These are phyloP conservation scores for Botrytis cinerea DNA, from an alignment of 2,329 filamentous ascomycete genomes.

Conservation along the genomic window DNA sequence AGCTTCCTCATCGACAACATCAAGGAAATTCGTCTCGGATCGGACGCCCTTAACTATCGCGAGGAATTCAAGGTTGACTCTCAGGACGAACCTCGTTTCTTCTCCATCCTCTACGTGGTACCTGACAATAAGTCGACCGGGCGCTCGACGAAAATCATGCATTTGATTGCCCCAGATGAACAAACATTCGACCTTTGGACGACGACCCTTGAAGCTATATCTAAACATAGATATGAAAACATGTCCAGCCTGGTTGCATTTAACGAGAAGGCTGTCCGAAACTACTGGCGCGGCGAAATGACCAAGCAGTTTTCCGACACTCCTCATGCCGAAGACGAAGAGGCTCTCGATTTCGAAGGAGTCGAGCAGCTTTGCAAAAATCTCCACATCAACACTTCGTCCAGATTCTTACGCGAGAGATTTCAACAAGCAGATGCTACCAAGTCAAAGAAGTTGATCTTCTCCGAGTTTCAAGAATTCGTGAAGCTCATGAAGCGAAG, in stretches of 20 bases:
- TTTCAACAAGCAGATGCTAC: constrained; percentile 73
- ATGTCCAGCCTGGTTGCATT: constrained; percentile 89
- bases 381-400: constrained; percentile 87
- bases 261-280: constrained; percentile 76
- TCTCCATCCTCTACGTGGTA: constrained; percentile 85
- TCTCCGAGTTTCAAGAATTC: constrained; percentile 80
- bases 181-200: constrained; percentile 79
- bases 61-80: constrained; percentile 76
- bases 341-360: constrained; percentile 74
- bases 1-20: constrained; percentile 94
- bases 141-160: constrained; percentile 71
- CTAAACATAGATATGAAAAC: constrained; percentile 81
- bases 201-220: constrained; percentile 78
- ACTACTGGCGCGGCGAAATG: constrained; percentile 88
- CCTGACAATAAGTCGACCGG: constrained; percentile 72
- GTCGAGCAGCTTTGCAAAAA: constrained; percentile 84
- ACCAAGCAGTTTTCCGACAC: constrained; percentile 61
- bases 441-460: constrained; percentile 68
- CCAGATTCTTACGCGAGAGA: constrained; percentile 68
- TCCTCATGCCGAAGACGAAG: constrained; percentile 56
- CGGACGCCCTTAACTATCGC: constrained; percentile 84
- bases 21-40: constrained; percentile 80
- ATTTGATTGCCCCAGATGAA: constrained; percentile 77
- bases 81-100: constrained; percentile 71
- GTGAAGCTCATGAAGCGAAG: constrained; percentile 80